Evolutionary conservation across 257 asterid species (phyloP), one percentile per base, ranked within the genome.

Genomic region (Osmanthus fragrans): DNA sequence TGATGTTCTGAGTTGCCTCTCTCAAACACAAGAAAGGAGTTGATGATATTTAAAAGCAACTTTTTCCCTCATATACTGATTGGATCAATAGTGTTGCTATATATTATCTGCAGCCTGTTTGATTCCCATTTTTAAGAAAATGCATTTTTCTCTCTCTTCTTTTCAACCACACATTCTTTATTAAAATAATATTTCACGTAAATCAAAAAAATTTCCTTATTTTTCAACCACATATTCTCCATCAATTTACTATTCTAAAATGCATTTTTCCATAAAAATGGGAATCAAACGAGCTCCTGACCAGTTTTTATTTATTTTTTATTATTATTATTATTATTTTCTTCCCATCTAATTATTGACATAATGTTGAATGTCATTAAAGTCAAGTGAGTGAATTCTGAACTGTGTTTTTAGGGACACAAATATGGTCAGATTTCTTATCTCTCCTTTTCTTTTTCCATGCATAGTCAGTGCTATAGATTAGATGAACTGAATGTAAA

Each of bases 371-470:
- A 71, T 70, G 80, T 7, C 49, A 27, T 36, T 65, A 34, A 67
- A 73, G 73, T 72, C 42, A 73, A 30, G 49, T 34, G 13, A 45
- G 30, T 71, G 78, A 65, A 3, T 77, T 70, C 47, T n/a, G 9
- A n/a, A 21, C 36, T 77, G 37, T 51, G 23, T 37, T 32, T 42
- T 16, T n/a, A 7, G 70, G 16, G 33, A 56, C 1, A 12, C 47
- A 54, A 32, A 19, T 32, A 0, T 58, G 21, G 29, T 70, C 23
- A 37, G 18, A 21, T 36, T 34, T 37, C 54, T 63, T 49, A 16
- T 37, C 70, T 70, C 23, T 30, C 33, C 21, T 63, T 3, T 7
- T 27, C 16, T 19, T 30, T 45, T 30, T 63, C 51, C 73, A 65
- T 72, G 21, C 45, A 63, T 21, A 60, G 64, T 40, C 56, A 71